A percentile compares a stretch with the other conserved stretches of the same genome.
Conservation (phyloP, 2,329 filamentous ascomycete species). For the Fulvia fulva region DNA sequence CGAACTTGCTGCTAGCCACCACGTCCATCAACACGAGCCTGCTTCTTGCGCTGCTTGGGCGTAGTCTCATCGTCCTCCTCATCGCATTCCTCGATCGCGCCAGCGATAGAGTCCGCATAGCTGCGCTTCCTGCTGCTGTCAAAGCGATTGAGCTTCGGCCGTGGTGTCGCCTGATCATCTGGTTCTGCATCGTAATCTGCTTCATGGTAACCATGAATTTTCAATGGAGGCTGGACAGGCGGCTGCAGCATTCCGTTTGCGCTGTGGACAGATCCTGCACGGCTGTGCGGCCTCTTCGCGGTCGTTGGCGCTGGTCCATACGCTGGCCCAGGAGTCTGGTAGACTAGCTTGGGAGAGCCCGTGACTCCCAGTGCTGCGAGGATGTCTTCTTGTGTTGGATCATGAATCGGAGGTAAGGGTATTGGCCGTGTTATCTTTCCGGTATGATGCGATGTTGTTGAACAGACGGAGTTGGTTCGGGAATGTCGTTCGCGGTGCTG, state of each 20-base stretch:
- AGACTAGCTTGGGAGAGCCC: conserved; percentile 36
- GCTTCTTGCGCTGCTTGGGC: conserved; percentile 20
- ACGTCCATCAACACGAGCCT: conserved; percentile 3
- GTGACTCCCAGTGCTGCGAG: conserved; percentile 36
- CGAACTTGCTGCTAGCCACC: not conserved
- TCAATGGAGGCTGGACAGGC: not conserved
- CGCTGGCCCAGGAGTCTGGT: conserved; percentile 37
- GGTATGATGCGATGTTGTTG: conserved; percentile 19
- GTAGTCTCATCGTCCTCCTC: conserved; percentile 18
- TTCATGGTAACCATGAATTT: not conserved
- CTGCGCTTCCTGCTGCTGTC: conserved; percentile 18
- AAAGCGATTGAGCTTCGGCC: conserved; percentile 9
- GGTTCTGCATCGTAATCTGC: conserved; percentile 12
- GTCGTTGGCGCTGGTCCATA: conserved; percentile 28
- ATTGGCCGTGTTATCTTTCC: conserved; percentile 23
- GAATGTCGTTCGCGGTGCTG: conserved; percentile 20
- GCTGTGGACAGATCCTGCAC: conserved; percentile 14
- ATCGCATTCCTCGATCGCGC: conserved; percentile 6
- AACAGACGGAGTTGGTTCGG: conserved; percentile 23
- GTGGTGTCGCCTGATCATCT: conserved; percentile 20
- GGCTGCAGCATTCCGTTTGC: not conserved
- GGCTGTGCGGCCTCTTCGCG: conserved; percentile 9
- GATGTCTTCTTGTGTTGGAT: conserved; percentile 33
- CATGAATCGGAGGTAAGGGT: conserved; percentile 26
- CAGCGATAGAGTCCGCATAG: conserved; percentile 18